Evolutionary conservation across 1,139 yeast species (phyloP), one percentile per base, ranked within the genome.

Genomic region (Komagataea norvegica): DNA sequence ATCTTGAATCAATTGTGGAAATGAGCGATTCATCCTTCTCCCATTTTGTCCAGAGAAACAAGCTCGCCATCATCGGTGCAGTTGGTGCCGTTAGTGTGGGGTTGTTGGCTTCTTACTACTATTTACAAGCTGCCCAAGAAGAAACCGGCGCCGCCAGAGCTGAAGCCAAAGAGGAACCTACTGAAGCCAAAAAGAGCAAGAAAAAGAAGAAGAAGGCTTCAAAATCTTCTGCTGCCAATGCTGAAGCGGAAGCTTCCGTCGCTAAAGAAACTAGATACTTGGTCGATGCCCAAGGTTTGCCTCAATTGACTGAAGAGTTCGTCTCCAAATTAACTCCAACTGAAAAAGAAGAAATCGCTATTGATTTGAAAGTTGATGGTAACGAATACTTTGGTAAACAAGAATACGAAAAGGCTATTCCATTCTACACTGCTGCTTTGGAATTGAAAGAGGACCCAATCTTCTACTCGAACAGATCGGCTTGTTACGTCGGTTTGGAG

Each of bases 401-500:
- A 64, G 68, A 82, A 41, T 85, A 72, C 58, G 70, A 75, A 39
- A 70, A 72, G 26, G 97, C 97, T 29, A 77, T 88, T 54, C 76
- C 74, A 34, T 80, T 71, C 61, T 91, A 91, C 66, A 61, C 85
- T 31, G 77, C 75, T 43, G 97, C 98, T 11, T 70, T 93, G 52
- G 61, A 70, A 44, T 71, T 87, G 56, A 79, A 79, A 57, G 64
- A 70, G 47, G 96, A 91, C 61, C 89, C 96, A 13, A 84, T 89
- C 30, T 91, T 76, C 65, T 89, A 82, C 66, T 87, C 96, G 45
- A 89, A 89, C 68, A 77, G 95, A 64, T 88, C 96, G 19, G 98
- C 98, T 15, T 91, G 96, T 65, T 86, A 85, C 64, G 84, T 88
- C 40, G 86, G 94, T 15, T 69, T 85, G 50, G 76, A 79, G 44